Percentiles rank a stretch among this genome's conserved stretches.
Conservation (phyloP, 352 stramenopile species). For the Globisporangium alternatum region DNA sequence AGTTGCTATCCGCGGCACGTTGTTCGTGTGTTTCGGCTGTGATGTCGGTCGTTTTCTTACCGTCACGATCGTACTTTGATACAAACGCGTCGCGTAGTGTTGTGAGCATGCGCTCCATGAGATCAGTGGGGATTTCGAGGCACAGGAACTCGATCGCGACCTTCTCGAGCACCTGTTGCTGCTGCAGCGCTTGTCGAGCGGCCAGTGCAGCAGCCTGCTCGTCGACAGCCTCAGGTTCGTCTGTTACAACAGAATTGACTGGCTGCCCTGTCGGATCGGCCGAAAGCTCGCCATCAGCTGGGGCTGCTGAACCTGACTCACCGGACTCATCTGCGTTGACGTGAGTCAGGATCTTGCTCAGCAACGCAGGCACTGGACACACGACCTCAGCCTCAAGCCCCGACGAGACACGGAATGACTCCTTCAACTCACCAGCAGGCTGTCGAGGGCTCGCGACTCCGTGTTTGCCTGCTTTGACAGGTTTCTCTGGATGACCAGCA, state of each 20-base stretch:
- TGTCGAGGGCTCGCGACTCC: neutral
- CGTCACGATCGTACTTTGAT: constrained; percentile 36
- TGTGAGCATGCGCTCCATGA: constrained; percentile 25
- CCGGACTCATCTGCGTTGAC: neutral
- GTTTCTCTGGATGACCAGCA: constrained; percentile 4
- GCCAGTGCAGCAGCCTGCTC: constrained; percentile 1
- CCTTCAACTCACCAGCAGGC: neutral
- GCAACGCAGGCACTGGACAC: neutral
- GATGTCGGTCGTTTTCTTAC: constrained; percentile 19
- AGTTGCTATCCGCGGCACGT: constrained; percentile 31
- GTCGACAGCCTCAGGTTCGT: neutral
- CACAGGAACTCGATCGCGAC: constrained; percentile 31
- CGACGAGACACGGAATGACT: constrained; percentile 3
- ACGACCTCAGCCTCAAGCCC: constrained; percentile 4
- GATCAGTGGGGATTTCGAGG: constrained; percentile 25
- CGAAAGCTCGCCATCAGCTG: neutral
- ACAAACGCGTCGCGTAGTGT: constrained; percentile 44
- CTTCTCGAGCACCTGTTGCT: constrained; percentile 22
- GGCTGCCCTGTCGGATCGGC: neutral
- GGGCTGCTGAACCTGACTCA: neutral
- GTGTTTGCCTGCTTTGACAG: neutral
- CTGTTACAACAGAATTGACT: neutral
- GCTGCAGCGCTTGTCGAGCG: constrained; percentile 5
- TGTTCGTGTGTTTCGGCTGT: constrained; percentile 31
- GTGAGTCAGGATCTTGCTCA: constrained; percentile 1